Evolutionary conservation across 2,329 filamentous ascomycete genomes (phyloP), one percentile per base, ranked within the genome.

Genomic region (Pseudocercospora cruenta): DNA sequence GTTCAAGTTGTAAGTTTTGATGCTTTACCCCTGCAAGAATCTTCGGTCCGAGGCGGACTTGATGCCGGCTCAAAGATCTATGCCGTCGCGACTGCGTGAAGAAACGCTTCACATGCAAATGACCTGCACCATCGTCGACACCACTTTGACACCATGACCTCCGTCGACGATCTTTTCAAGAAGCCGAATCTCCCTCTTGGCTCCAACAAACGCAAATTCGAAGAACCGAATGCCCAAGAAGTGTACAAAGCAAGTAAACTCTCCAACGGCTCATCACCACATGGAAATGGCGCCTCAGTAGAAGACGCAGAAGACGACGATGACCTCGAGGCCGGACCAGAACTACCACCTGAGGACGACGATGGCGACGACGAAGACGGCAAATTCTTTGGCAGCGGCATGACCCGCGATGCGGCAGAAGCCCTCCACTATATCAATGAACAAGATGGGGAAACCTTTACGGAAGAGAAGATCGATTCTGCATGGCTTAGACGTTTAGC

Each of bases 371-470:
- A 97, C 73, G 93, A 97, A 61, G 95, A 96, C 70, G 95, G 94
- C 0, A 90, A 95, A 10, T 99, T 99, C 82, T 99, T 97, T 73
- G 95, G 94, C 51, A 92, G 93, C 62, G 95, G 95, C 36, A 90
- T 99, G 73, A 92, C 90, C 26, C 86, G 89, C 65, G 86, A 92
- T 71, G 93, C 96, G 70, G 90, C 89, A 2, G 87, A 93, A 72
- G 92, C 95, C 21, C 85, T 99, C 74, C 91, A 98, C 79, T 98
- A 91, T 76, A 88, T 99, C 68, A 93, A 97, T 68, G 83, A 86
- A 64, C 84, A 87, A 70, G 88, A 90, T 60, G 71, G 67, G 14
- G 83, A 83, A 21, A 76, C 78, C 31, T 81, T 80, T 72, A 79
- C 82, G 69, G 85, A 88, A 0, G 93, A 96, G 72, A 94, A 90